Conservation (phyloP, 2,329 filamentous ascomycete genomes). For the Pyrenochaeta sp. region DNA sequence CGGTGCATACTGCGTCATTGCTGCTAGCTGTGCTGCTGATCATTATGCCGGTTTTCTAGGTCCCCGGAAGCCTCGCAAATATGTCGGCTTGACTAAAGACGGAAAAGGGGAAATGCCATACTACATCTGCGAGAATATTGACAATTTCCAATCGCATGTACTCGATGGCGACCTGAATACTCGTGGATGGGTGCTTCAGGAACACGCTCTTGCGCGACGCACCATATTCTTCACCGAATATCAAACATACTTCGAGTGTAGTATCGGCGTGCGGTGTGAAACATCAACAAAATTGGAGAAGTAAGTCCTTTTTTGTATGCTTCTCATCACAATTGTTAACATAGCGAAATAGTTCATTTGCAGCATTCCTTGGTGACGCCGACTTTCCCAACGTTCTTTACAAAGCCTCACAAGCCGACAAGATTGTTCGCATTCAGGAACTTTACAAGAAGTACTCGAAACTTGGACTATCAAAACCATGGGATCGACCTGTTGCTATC, state of each 20-base stretch:
- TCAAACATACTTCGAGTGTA: constrained; percentile 41
- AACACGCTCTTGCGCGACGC: constrained; percentile 31
- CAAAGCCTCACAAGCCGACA: not conserved
- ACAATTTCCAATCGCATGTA: constrained; percentile 32
- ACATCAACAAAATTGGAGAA: constrained; percentile 22
- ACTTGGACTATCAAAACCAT: constrained; percentile 18
- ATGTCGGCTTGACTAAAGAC: not conserved
- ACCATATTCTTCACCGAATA: constrained; percentile 35
- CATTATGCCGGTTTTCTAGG: constrained; percentile 22
- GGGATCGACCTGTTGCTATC: constrained; percentile 44
- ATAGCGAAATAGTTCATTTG: constrained; percentile 15
- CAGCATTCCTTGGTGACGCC: constrained; percentile 37
- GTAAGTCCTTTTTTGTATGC: constrained; percentile 11
- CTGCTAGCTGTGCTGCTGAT: constrained; percentile 19
- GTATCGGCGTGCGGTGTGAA: constrained; percentile 27
- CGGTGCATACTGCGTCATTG: constrained; percentile 30
- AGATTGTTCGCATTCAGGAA: constrained; percentile 24
- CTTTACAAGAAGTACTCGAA: constrained; percentile 43
- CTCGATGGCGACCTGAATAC: constrained; percentile 19
- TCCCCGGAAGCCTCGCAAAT: not conserved
- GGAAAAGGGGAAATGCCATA: not conserved
- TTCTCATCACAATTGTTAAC: not conserved
- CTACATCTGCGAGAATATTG: constrained; percentile 28
- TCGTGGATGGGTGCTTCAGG: constrained; percentile 40
- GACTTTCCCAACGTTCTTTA: constrained; percentile 23